A percentile compares a stretch with the other conserved stretches of the same genome.
phyloP scores from a whole-genome alignment of 768 basidiomycete species.

The Leccinum longicurvipes region DNA sequence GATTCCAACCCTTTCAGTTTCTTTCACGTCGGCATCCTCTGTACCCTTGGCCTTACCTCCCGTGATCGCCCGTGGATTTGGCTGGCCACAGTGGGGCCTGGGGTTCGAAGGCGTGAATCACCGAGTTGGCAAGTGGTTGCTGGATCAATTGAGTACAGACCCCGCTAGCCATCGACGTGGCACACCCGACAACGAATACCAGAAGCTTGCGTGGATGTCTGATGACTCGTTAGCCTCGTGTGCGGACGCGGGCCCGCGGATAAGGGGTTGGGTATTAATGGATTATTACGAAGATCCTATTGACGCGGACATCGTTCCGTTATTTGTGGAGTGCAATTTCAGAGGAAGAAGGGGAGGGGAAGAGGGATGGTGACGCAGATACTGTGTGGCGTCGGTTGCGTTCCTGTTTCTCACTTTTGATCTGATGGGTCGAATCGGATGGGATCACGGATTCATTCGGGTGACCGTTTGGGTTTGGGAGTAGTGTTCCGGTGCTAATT shows the following conservation, averaged over 20 bases:
- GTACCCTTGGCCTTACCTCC: slow-evolving; percentile 81
- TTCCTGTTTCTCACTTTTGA: not conserved
- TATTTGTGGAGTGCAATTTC: slow-evolving; percentile 80
- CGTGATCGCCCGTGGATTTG: slow-evolving; percentile 75
- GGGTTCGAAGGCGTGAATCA: slow-evolving; percentile 88
- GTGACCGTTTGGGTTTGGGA: not conserved
- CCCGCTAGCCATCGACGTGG: not conserved
- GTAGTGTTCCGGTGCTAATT: not conserved
- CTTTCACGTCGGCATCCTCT: slow-evolving; percentile 78
- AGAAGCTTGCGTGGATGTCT: not conserved
- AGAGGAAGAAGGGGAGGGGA: slow-evolving; percentile 43
- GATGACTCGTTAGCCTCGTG: not conserved
- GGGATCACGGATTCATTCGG: not conserved
- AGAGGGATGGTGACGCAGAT: slow-evolving; percentile 37
- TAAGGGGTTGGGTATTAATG: slow-evolving; percentile 75
- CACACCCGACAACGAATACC: not conserved
- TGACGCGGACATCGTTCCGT: slow-evolving; percentile 50
- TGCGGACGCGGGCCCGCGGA: slow-evolving; percentile 32
- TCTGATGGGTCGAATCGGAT: not conserved
- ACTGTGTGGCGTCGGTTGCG: not conserved
- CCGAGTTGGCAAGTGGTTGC: slow-evolving; percentile 67
- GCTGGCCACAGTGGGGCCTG: slow-evolving; percentile 71
- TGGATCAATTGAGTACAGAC: slow-evolving; percentile 43
- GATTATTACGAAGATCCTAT: slow-evolving; percentile 67
- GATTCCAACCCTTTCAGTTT: slow-evolving; percentile 59